phyloP scores from a whole-genome alignment of 1,139 yeast species.

The Suhomyces bokatorum region DNA sequence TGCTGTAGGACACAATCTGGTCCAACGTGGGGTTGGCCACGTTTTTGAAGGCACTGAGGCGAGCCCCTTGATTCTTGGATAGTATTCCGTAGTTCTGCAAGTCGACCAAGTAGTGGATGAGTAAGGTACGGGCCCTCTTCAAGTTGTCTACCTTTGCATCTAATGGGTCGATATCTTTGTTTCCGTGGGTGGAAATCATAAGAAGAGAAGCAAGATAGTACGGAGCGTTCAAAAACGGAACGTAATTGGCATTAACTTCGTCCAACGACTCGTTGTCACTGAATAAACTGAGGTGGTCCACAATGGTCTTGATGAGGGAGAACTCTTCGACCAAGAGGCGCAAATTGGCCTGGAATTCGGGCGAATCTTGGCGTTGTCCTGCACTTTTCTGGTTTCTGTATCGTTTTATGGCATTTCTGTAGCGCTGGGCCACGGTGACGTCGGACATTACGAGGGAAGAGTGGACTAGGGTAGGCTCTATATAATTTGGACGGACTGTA shows the following conservation, averaged over 20 bases:
- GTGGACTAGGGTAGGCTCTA: no score
- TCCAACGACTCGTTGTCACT: conserved; percentile 61
- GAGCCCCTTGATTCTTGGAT: conserved; percentile 36
- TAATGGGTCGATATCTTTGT: conserved; percentile 16
- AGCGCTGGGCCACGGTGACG: conserved; percentile 19
- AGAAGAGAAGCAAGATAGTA: conserved; percentile 50
- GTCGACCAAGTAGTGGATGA: conserved; percentile 45
- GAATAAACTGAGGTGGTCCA: conserved; percentile 40
- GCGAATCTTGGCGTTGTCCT: conserved; percentile 28
- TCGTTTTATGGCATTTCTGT: conserved; percentile 3
- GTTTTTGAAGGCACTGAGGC: conserved; percentile 41
- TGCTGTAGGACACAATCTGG: conserved; percentile 24
- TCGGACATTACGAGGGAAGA: no score
- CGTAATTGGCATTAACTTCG: conserved; percentile 56
- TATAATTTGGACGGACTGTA: no score
- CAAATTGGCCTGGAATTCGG: conserved; percentile 27
- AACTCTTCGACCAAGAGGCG: conserved; percentile 29
- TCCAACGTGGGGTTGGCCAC: conserved; percentile 44
- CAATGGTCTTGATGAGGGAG: conserved; percentile 26
- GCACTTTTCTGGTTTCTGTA: conserved; percentile 8
- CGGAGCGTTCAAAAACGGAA: conserved; percentile 54
- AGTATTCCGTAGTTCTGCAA: conserved; percentile 46
- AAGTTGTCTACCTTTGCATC: conserved; percentile 41
- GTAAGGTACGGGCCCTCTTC: conserved; percentile 39
- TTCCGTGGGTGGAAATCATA: conserved; percentile 9